phyloP scores from a whole-genome alignment of 2,329 filamentous ascomycete species.

The Trichoderma hamatum region DNA sequence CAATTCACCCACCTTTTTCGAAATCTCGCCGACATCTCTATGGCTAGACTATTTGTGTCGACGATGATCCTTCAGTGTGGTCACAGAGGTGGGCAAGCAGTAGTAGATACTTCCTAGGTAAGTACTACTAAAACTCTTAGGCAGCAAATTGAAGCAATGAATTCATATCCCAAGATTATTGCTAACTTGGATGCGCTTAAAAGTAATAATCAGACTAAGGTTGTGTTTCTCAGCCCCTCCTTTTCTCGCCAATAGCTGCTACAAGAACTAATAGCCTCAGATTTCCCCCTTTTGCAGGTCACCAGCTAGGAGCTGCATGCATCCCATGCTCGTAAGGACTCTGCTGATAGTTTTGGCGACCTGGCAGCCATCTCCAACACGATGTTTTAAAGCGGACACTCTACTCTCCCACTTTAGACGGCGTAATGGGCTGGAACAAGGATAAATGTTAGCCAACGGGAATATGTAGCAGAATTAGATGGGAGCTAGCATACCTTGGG shows the following conservation, averaged over 20 bases:
- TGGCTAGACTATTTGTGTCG: no score
- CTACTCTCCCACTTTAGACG: slow-evolving; percentile 49
- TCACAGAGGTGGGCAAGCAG: no score
- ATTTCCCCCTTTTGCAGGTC: not conserved
- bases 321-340: not conserved
- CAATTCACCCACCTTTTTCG: no score
- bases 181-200: not conserved
- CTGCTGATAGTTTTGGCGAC: slow-evolving; percentile 27
- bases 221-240: not conserved
- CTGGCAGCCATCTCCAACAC: slow-evolving; percentile 40
- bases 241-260: not conserved
- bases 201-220: not conserved
- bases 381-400: slow-evolving; percentile 38
- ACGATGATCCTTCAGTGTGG: no score
- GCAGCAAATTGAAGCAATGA: not conserved
- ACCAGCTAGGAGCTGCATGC: slow-evolving; percentile 8
- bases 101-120: no score
- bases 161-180: not conserved
- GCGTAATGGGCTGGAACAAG: slow-evolving; percentile 44
- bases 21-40: no score
- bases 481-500: slow-evolving; percentile 38
- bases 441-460: not conserved
- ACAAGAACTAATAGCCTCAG: not conserved
- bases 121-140: not conserved
- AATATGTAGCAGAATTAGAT: no score